phyloP scores from a whole-genome alignment of 352 stramenopile species.

The Globisporangium viniferum region DNA sequence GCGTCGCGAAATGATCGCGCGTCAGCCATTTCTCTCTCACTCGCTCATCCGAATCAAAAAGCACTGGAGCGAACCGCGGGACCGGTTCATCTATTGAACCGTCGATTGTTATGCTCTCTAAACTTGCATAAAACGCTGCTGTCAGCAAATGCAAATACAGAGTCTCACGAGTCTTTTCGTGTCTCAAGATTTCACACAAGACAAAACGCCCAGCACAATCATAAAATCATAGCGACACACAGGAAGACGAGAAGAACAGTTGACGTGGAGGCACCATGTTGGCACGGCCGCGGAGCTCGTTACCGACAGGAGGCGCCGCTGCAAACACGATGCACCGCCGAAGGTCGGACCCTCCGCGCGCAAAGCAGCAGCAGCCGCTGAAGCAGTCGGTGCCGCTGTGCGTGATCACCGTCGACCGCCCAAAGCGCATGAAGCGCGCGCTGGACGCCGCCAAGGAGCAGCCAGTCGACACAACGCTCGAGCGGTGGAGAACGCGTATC shows the following conservation, averaged over 20 bases:
- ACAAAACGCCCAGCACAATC: background rate
- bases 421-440: slow-evolving; percentile 17
- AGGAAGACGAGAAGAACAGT: slow-evolving; percentile 1
- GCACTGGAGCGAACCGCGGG: background rate
- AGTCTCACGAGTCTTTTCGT: background rate
- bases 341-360: background rate
- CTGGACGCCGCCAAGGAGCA: slow-evolving; percentile 15
- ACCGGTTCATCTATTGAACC: background rate
- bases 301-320: background rate
- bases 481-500: slow-evolving; percentile 3
- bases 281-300: slow-evolving; percentile 2
- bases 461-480: background rate
- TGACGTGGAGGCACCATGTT: background rate
- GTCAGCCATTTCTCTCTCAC: slow-evolving; percentile 7
- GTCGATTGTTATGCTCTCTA: background rate
- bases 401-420: slow-evolving; percentile 47
- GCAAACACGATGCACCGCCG: background rate
- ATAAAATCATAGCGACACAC: background rate
- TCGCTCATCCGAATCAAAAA: background rate
- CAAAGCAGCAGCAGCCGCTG: background rate
- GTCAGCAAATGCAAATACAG: background rate
- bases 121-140: background rate
- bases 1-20: slow-evolving; percentile 6
- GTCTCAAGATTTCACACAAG: slow-evolving; percentile 1
- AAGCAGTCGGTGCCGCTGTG: slow-evolving; percentile 16